Evolutionary conservation across 2,329 filamentous ascomycete genomes (phyloP).

Genomic region (Colletotrichum melonis): DNA sequence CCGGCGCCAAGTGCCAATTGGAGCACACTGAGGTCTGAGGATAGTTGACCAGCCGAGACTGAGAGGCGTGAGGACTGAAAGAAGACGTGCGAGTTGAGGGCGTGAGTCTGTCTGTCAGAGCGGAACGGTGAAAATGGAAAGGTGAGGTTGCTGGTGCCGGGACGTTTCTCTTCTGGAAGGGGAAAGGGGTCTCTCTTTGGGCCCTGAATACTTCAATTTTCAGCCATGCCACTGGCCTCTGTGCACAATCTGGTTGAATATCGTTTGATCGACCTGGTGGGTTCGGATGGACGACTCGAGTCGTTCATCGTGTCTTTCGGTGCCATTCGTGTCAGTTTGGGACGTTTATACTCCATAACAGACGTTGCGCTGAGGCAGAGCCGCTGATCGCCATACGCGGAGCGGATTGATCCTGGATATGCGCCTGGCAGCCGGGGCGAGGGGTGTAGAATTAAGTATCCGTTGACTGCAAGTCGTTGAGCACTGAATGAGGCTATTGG

Average conservation of each 20-base stretch:
- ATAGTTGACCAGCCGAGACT: background rate
- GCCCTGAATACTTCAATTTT: background rate
- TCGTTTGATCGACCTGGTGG: background rate
- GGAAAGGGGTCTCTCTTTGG: background rate
- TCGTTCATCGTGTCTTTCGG: slow-evolving; percentile 17
- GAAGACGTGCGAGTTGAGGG: too few species aligned
- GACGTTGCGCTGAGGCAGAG: slow-evolving; percentile 6
- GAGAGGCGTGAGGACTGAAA: background rate
- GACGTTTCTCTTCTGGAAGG: background rate
- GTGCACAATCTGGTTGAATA: background rate
- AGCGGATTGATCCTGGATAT: background rate
- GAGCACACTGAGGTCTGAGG: background rate
- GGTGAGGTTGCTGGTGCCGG: background rate
- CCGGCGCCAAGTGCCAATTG: slow-evolving; percentile 8
- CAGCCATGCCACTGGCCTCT: background rate
- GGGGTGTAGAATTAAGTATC: background rate
- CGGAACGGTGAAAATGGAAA: background rate
- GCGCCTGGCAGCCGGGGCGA: background rate
- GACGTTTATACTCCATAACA: background rate
- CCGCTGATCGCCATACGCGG: slow-evolving; percentile 10
- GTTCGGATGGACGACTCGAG: slow-evolving; percentile 8
- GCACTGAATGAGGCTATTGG: too few species aligned
- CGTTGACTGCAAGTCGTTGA: background rate
- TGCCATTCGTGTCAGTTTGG: background rate
- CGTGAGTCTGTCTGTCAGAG: background rate